These are phyloP conservation scores for Helianthus annuus DNA, from an alignment of 129 eudicot genomes.

Conservation along the genomic window DNA sequence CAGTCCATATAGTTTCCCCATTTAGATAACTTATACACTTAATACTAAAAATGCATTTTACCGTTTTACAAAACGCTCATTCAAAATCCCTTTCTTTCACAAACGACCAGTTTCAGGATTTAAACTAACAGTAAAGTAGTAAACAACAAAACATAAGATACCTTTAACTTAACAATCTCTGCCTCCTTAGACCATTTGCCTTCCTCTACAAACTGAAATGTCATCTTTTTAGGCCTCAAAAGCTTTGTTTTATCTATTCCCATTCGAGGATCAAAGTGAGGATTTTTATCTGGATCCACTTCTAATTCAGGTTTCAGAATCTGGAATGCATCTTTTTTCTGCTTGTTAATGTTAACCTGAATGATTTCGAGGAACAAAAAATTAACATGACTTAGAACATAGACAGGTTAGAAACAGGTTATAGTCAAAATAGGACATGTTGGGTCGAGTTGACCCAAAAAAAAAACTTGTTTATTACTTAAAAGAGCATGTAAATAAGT, in stretches of 20 bases:
- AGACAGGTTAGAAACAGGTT: background rate
- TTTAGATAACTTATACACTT: too few relatives aligned
- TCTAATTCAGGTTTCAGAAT: conserved; percentile 91
- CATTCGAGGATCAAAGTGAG: conserved; percentile 90
- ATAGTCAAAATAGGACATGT: background rate
- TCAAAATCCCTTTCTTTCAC: too few relatives aligned
- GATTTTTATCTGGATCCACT: conserved; percentile 86
- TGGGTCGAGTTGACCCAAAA: background rate
- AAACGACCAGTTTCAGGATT: too few relatives aligned
- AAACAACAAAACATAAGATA: conserved; percentile 25
- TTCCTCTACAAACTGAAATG: conserved; percentile 97
- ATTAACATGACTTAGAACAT: conserved; percentile 6
- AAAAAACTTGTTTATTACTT: background rate
- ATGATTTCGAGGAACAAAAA: background rate
- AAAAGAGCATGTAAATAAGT: background rate
- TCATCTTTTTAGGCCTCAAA: conserved; percentile 87
- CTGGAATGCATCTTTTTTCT: conserved; percentile 92
- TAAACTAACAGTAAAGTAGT: conserved; percentile 4
- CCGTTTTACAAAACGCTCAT: too few relatives aligned
- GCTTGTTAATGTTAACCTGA: conserved; percentile 96
- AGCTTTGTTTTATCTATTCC: conserved; percentile 80
- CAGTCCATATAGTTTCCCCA: too few relatives aligned
- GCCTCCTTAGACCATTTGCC: conserved; percentile 99
- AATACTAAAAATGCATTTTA: too few relatives aligned
- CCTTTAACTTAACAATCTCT: conserved; percentile 77